A percentile compares a stretch with the other conserved stretches of the same genome.
Evolutionary conservation across 225 moss, liverwort and hornwort genomes (phyloP).

Genomic region (Antitrichia curtipendula): DNA sequence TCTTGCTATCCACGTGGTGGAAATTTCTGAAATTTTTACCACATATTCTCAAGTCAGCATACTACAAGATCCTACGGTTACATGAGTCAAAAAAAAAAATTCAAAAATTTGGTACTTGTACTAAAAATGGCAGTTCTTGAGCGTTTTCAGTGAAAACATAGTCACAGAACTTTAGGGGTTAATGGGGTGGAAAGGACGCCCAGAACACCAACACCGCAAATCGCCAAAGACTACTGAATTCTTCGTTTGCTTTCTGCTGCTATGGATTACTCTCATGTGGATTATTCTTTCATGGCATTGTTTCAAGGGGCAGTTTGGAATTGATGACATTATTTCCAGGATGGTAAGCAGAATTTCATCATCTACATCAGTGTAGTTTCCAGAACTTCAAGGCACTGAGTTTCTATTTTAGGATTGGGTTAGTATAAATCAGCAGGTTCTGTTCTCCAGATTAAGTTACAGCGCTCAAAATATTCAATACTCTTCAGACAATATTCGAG

Average conservation of each 20-base stretch:
- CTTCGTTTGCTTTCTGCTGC: not conserved
- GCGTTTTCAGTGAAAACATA: too few species aligned
- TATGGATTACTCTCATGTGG: not conserved
- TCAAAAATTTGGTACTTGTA: too few species aligned
- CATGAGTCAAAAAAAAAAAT: too few species aligned
- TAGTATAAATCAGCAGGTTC: not conserved
- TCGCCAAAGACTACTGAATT: not conserved
- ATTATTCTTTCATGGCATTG: not conserved
- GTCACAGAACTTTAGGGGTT: too few species aligned
- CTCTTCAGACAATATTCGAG: not conserved
- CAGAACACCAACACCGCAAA: not conserved
- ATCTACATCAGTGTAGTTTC: not conserved
- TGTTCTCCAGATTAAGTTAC: not conserved
- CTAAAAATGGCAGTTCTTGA: too few species aligned
- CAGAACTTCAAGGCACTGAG: not conserved
- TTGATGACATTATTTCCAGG: not conserved
- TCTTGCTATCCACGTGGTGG: too few species aligned
- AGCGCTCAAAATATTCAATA: not conserved
- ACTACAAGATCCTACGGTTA: too few species aligned
- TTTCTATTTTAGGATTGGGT: not conserved
- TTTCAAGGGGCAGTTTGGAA: not conserved
- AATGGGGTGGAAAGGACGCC: not conserved
- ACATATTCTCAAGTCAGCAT: too few species aligned
- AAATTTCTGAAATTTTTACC: too few species aligned
- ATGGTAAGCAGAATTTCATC: not conserved